phyloP scores from a whole-genome alignment of 2,329 filamentous ascomycete species.

The Scedosporium boydii region DNA sequence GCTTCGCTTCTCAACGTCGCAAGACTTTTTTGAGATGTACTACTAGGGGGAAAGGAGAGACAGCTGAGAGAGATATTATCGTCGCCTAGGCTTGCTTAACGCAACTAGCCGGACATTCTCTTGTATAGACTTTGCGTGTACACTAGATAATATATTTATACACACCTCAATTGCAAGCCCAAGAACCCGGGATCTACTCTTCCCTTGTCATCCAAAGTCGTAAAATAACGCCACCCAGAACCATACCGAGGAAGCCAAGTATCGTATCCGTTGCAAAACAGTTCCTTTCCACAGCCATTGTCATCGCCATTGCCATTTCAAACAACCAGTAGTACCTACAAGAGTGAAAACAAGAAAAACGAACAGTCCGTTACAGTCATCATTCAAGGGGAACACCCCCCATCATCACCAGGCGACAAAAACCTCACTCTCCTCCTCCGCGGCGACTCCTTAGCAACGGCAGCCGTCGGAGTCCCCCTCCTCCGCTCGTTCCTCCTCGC shows the following conservation, averaged over 20 bases:
- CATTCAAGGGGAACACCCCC: background rate
- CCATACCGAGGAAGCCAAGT: background rate
- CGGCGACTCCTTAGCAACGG: conserved; percentile 3
- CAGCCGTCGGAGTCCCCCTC: conserved; percentile 21
- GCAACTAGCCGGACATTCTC: background rate
- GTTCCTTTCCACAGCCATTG: background rate
- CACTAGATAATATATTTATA: conserved; percentile 1
- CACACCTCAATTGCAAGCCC: background rate
- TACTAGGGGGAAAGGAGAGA: background rate
- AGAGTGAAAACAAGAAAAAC: background rate
- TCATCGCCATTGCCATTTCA: background rate
- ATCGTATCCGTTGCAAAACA: background rate
- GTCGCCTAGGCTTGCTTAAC: background rate
- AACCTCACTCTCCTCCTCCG: conserved; percentile 28
- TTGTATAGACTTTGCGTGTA: background rate
- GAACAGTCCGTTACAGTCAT: background rate
- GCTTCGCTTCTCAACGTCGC: background rate
- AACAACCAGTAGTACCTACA: background rate
- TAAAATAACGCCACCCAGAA: background rate
- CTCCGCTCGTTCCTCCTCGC: conserved; percentile 44
- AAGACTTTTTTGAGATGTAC: background rate
- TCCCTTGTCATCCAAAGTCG: background rate
- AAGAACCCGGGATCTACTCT: background rate
- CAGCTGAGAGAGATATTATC: background rate
- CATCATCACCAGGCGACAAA: conserved; percentile 28